These are phyloP conservation scores for Phyllosticta paracitricarpa DNA, from an alignment of 2,329 filamentous ascomycete genomes.

Conservation along the genomic window DNA sequence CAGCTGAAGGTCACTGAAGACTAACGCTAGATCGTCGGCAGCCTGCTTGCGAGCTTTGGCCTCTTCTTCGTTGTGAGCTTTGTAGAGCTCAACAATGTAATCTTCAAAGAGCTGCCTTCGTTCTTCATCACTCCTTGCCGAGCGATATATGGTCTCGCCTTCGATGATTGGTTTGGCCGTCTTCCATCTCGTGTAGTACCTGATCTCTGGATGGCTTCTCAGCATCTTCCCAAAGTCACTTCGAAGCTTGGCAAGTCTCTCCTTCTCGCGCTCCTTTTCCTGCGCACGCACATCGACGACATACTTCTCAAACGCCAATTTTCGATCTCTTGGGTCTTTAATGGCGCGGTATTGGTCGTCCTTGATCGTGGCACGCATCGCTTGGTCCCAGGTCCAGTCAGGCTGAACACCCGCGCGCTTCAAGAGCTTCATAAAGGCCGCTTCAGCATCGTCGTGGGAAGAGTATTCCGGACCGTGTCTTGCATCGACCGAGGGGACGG, in stretches of 20 bases:
- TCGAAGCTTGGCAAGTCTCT: slow-evolving; percentile 82
- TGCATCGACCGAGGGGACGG: slow-evolving; percentile 28
- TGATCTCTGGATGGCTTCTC: slow-evolving; percentile 91
- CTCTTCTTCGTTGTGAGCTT: slow-evolving; percentile 67
- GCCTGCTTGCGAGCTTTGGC: slow-evolving; percentile 63
- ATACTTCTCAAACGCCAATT: slow-evolving; percentile 89
- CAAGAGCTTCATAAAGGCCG: slow-evolving; percentile 84
- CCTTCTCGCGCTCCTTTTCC: slow-evolving; percentile 90
- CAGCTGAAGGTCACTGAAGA: slow-evolving; percentile 70
- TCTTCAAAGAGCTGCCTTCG: slow-evolving; percentile 86
- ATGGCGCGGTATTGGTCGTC: slow-evolving; percentile 89
- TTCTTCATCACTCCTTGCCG: slow-evolving; percentile 78
- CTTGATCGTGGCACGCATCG: slow-evolving; percentile 74
- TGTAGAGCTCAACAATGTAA: slow-evolving; percentile 78
- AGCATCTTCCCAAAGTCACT: slow-evolving; percentile 95
- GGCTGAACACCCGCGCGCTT: slow-evolving; percentile 76
- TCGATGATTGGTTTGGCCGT: slow-evolving; percentile 90
- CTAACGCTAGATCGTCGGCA: slow-evolving; percentile 68
- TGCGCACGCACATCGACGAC: slow-evolving; percentile 79
- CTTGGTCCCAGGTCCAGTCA: slow-evolving; percentile 88
- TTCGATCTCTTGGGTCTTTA: slow-evolving; percentile 84
- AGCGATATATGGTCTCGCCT: slow-evolving; percentile 89
- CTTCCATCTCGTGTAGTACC: slow-evolving; percentile 94
- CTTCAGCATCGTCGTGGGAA: slow-evolving; percentile 78
- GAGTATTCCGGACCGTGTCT: slow-evolving; percentile 42